Evolutionary conservation across 768 basidiomycete species (phyloP), one percentile per base, ranked within the genome.

Genomic region (Boletus reticuloceps): DNA sequence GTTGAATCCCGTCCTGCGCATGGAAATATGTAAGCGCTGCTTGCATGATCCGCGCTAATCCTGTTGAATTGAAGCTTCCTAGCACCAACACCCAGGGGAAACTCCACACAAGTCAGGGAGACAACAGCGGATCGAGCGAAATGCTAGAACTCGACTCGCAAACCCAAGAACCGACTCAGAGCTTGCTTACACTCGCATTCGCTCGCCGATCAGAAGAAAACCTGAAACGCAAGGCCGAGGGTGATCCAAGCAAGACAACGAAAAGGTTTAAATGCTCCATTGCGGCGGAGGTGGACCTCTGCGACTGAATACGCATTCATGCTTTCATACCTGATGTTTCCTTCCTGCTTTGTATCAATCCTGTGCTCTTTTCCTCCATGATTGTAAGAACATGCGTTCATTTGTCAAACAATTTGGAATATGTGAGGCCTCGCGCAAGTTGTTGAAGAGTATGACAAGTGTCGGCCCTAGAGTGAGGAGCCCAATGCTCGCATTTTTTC

Each of bases 231-330:
- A 75, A 71, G 51, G 66, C 66, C 32, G 47, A 47, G 34, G 53
- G 32, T 41, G 54, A 64, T 51, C 41, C 47, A 42, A 44, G 50
- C 56, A 61, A 52, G 40, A 56, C 46, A 19, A 59, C 40, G 44
- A 91, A 89, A 75, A 88, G 81, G 64, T 62, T 84, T 56, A 92
- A 91, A 72, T 80, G 91, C 47, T 92, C 89, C 16, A 71, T 91
- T 39, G 82, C 82, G 39, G 69, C 77, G 53, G 83, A 79, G 47
- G 81, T 92, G 58, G 88, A 91, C 71, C 80, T 91, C 5, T 88
- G 86, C 32, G 89, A 91, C 69, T 91, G 71, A 70, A 44, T 39
- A 20, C 39, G 43, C 38, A 42, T 36, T n/a, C 41, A 13, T 42
- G 20, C 25, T 39, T 41, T 53, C 22, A 22, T 32, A 19, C 36